phyloP scores from a whole-genome alignment of 768 basidiomycete genomes.

The Lanmaoa rubissima region DNA sequence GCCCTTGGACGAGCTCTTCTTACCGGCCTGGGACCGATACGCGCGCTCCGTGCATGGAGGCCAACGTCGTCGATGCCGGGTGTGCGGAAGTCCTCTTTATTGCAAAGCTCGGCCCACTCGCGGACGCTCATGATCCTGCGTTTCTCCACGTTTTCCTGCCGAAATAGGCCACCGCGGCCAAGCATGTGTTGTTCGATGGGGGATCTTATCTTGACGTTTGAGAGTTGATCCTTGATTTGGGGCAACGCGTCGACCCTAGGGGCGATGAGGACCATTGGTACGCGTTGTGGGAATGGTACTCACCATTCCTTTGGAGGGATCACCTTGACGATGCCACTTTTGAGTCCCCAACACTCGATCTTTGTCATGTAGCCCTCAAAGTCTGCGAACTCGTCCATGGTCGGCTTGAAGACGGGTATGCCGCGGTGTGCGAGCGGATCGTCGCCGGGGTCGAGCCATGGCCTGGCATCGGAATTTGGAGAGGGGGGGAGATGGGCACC shows the following conservation, averaged over 20 bases:
- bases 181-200: slow-evolving; percentile 95
- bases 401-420: slow-evolving; percentile 95
- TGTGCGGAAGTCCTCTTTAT: slow-evolving; percentile 66
- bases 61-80: slow-evolving; percentile 73
- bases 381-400: slow-evolving; percentile 86
- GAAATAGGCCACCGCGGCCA: slow-evolving; percentile 82
- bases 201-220: slow-evolving; percentile 72
- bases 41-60: slow-evolving; percentile 43
- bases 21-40: slow-evolving; percentile 34
- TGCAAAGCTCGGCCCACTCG: slow-evolving; percentile 82
- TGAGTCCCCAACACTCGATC: slow-evolving; percentile 87
- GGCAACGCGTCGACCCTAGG: slow-evolving; percentile 72
- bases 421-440: slow-evolving; percentile 82
- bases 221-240: slow-evolving; percentile 65
- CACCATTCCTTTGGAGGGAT: slow-evolving; percentile 95
- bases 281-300: slow-evolving; percentile 31
- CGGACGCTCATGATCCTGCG: slow-evolving; percentile 78
- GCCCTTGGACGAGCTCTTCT: slow-evolving; percentile 46
- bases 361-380: slow-evolving; percentile 89
- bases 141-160: slow-evolving; percentile 90
- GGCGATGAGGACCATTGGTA: slow-evolving; percentile 17
- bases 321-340: slow-evolving; percentile 93
- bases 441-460: slow-evolving; percentile 75
- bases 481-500: slow-evolving; percentile 48
- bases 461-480: slow-evolving; percentile 58